A percentile compares a stretch with the other conserved stretches of the same genome.
These are phyloP conservation scores for Chloroidium sp. DNA, from an alignment of 163 green algal species.

Conservation along the genomic window DNA sequence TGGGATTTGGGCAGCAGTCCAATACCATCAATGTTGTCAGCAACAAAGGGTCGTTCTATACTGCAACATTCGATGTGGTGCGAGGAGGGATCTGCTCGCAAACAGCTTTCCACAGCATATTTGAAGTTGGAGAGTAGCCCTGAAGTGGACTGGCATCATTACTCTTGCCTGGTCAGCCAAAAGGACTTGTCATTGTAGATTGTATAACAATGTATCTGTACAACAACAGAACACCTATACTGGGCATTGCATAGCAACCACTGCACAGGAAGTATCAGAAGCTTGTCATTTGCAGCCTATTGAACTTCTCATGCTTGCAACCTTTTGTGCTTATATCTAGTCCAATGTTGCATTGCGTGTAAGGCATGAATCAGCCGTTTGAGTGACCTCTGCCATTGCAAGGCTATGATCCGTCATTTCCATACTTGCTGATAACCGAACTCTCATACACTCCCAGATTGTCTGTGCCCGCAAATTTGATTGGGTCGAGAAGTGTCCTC, in stretches of 20 bases:
- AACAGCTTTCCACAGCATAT: constrained; percentile 30
- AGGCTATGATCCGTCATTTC: not conserved
- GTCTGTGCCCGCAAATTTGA: not conserved
- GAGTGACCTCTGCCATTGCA: not conserved
- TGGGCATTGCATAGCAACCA: not conserved
- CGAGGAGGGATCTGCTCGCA: constrained; percentile 58
- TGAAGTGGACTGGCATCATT: not conserved
- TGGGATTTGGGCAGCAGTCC: constrained; percentile 66
- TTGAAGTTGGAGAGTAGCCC: constrained; percentile 23
- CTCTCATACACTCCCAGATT: not conserved
- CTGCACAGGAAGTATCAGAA: not conserved
- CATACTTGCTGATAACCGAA: not conserved
- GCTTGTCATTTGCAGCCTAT: not conserved
- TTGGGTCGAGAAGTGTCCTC: not conserved
- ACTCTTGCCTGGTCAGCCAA: too few species aligned
- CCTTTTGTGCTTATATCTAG: not conserved
- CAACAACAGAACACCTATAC: not conserved
- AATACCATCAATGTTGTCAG: constrained; percentile 68
- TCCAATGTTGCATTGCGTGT: too few species aligned
- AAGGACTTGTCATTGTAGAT: not conserved
- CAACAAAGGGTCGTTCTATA: constrained; percentile 61
- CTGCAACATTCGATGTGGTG: constrained; percentile 57
- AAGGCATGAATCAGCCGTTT: not conserved
- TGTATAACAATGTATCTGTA: not conserved
- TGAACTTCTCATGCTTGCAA: not conserved